These are phyloP conservation scores for Eimeria necatrix DNA, from an alignment of 169 alveolate genomes.

Conservation along the genomic window DNA sequence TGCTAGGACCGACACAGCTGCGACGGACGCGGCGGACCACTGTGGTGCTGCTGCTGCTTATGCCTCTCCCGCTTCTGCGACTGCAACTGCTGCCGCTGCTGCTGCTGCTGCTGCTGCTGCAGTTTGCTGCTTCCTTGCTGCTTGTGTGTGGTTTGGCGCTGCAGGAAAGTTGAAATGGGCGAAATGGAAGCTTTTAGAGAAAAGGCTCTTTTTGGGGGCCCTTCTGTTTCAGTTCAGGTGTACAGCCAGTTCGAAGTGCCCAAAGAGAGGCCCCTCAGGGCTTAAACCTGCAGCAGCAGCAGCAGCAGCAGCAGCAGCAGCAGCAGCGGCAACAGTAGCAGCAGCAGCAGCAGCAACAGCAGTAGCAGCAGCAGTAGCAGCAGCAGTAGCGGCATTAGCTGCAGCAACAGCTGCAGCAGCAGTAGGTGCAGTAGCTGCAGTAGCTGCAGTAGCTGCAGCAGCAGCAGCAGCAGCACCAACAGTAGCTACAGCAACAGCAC, in stretches of 20 bases:
- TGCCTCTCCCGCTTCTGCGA: too few species aligned
- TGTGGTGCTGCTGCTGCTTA: too few species aligned
- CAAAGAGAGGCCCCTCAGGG: conserved; percentile 3
- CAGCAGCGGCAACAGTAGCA: too few species aligned
- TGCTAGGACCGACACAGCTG: too few species aligned
- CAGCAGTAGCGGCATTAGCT: too few species aligned
- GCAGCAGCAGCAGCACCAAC: neutral
- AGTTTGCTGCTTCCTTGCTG: too few species aligned
- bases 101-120: neutral
- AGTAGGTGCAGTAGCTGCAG: neutral
- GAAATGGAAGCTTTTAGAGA: neutral
- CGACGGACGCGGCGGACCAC: too few species aligned
- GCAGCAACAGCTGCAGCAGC: too few species aligned
- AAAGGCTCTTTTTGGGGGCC: neutral
- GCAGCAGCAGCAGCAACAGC: too few species aligned
- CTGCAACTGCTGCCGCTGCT: too few species aligned
- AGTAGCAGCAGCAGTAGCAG: too few species aligned
- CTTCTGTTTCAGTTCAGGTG: neutral
- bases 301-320: neutral
- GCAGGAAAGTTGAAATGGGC: neutral
- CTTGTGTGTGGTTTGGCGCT: neutral
- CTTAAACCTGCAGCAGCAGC: too few species aligned
- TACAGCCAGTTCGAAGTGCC: conserved; percentile 35
- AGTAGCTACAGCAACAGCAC: neutral
- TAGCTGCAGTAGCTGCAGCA: neutral